Evolutionary conservation across 2,329 filamentous ascomycete species (phyloP).

Genomic region (Xylariaceae sp.): DNA sequence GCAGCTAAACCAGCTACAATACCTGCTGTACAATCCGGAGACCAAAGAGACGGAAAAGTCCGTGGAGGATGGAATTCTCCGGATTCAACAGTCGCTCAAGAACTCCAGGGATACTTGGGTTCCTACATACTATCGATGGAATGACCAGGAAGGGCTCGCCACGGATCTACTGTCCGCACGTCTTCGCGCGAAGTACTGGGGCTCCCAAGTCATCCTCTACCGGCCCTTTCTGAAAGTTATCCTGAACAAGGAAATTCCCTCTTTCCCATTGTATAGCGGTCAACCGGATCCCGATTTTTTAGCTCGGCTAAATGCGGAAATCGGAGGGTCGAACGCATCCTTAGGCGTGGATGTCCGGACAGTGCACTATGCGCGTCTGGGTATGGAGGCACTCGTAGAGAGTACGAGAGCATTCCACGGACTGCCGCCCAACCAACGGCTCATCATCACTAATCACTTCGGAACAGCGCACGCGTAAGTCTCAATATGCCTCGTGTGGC

Average conservation of each 20-base stretch:
- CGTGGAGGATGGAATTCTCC: constrained; percentile 33
- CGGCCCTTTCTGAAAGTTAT: constrained; percentile 62
- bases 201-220: constrained; percentile 82
- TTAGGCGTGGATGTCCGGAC: constrained; percentile 30
- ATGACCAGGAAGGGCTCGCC: constrained; percentile 63
- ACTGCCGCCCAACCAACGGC: constrained; percentile 51
- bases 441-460: constrained; percentile 92
- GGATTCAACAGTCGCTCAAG: constrained; percentile 38
- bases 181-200: constrained; percentile 89
- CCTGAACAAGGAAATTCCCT: constrained; percentile 30
- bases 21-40: constrained; percentile 42
- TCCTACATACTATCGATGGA: constrained; percentile 45
- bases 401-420: constrained; percentile 78
- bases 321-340: neutral
- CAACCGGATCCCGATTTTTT: constrained; percentile 8
- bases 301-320: constrained; percentile 5
- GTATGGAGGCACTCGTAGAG: constrained; percentile 67
- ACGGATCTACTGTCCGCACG: constrained; percentile 73
- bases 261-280: constrained; percentile 13
- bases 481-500: constrained; percentile 41
- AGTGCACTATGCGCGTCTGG: constrained; percentile 49
- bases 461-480: constrained; percentile 94
- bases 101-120: constrained; percentile 39
- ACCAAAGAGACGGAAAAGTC: constrained; percentile 17
- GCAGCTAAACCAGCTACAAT: constrained; percentile 56